Evolutionary conservation across 257 asterid species (phyloP).

Genomic region (Capsicum baccatum): DNA sequence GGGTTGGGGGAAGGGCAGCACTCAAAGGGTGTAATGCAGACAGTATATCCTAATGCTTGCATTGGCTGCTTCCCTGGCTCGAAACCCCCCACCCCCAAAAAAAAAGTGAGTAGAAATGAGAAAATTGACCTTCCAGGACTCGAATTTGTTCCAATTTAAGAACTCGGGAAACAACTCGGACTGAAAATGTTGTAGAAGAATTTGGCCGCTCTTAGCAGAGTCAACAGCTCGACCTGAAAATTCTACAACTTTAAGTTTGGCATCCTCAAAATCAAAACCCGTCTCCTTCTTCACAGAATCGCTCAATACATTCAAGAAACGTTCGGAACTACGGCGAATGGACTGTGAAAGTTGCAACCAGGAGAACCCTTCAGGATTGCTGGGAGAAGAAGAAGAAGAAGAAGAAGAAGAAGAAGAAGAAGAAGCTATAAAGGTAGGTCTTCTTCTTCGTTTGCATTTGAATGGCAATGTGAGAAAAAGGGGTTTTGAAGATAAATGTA

Average conservation of each 20-base stretch:
- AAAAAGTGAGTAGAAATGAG: neutral
- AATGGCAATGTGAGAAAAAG: slow-evolving; percentile 19
- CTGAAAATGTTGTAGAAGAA: slow-evolving; percentile 49
- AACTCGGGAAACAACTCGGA: slow-evolving; percentile 67
- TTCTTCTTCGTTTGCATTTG: slow-evolving; percentile 36
- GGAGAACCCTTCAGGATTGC: slow-evolving; percentile 60
- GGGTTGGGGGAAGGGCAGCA: too few relatives aligned
- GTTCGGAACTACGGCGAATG: slow-evolving; percentile 62
- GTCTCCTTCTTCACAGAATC: slow-evolving; percentile 76
- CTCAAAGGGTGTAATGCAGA: too few relatives aligned
- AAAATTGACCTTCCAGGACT: slow-evolving; percentile 81
- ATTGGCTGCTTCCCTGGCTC: too few relatives aligned
- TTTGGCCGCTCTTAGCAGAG: slow-evolving; percentile 45
- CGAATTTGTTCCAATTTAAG: slow-evolving; percentile 81
- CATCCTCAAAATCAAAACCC: slow-evolving; percentile 60
- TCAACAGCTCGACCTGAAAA: slow-evolving; percentile 45
- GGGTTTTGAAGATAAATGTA: slow-evolving; percentile 24
- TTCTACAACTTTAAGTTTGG: slow-evolving; percentile 44
- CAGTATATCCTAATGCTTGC: too few relatives aligned
- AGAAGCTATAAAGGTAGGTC: slow-evolving; percentile 58
- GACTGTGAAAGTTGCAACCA: slow-evolving; percentile 74
- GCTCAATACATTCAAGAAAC: slow-evolving; percentile 66
- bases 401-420: slow-evolving; percentile 38
- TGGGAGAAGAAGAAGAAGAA: slow-evolving; percentile 52
- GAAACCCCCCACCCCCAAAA: too few relatives aligned